A percentile compares a stretch with the other conserved stretches of the same genome.
Evolutionary conservation across 2,329 filamentous ascomycete species (phyloP).

Genomic region (Ophiostoma perfectum): DNA sequence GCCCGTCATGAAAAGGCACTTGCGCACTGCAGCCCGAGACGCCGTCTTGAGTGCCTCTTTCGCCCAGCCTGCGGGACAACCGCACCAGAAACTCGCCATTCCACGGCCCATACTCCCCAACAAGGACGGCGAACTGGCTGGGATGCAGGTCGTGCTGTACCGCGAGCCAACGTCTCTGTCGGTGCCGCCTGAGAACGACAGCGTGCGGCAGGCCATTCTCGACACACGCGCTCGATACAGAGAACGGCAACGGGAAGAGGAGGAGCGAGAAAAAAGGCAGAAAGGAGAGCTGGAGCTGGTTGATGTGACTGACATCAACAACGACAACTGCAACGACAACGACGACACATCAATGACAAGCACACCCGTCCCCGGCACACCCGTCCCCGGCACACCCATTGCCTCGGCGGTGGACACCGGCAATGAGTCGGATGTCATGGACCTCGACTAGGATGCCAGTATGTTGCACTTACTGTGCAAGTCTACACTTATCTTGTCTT

Average conservation of each 20-base stretch:
- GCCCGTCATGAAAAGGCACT: slow-evolving; percentile 76
- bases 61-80: not conserved
- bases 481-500: not conserved
- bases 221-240: slow-evolving; percentile 67
- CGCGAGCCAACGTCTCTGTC: slow-evolving; percentile 69
- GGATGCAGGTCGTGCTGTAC: slow-evolving; percentile 78
- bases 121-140: slow-evolving; percentile 49
- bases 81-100: slow-evolving; percentile 16
- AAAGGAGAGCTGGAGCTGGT: slow-evolving; percentile 26
- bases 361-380: slow-evolving; percentile 14
- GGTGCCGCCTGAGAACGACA: slow-evolving; percentile 68
- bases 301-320: not conserved
- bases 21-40: slow-evolving; percentile 44
- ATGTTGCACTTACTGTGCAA: no score
- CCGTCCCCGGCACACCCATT: slow-evolving; percentile 10
- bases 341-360: slow-evolving; percentile 18
- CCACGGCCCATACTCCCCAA: slow-evolving; percentile 53
- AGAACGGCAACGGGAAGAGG: slow-evolving; percentile 47
- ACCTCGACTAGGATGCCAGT: slow-evolving; percentile 45
- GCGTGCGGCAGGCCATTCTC: slow-evolving; percentile 75
- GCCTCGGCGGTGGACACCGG: slow-evolving; percentile 41
- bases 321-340: not conserved
- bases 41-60: slow-evolving; percentile 30
- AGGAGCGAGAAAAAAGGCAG: slow-evolving; percentile 1
- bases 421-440: slow-evolving; percentile 43